Evolutionary conservation across 2,329 filamentous ascomycete genomes (phyloP).

Genomic region (Penicillium freii): DNA sequence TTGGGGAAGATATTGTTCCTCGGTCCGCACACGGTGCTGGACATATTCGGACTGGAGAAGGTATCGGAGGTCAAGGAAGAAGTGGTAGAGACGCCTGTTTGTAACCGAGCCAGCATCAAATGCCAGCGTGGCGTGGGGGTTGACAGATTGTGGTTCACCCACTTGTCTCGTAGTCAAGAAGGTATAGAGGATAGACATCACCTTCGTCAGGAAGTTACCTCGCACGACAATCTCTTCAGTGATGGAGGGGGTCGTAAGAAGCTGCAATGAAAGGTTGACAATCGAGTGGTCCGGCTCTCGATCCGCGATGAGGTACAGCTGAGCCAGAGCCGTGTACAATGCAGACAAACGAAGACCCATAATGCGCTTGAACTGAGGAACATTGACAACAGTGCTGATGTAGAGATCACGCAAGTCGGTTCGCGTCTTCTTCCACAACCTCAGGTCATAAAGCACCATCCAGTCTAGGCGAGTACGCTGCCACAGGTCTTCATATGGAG

Average conservation of each 20-base stretch:
- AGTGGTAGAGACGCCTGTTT: conserved; percentile 94
- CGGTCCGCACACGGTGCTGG: conserved; percentile 75
- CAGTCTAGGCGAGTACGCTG: conserved; percentile 88
- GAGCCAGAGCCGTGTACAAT: conserved; percentile 87
- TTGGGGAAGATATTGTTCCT: conserved; percentile 85
- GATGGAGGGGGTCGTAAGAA: conserved; percentile 94
- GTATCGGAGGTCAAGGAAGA: conserved; percentile 92
- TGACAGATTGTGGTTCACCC: conserved; percentile 85
- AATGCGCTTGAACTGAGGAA: conserved; percentile 93
- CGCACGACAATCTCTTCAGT: conserved; percentile 92
- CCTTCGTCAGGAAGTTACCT: conserved; percentile 90
- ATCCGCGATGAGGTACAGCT: conserved; percentile 93
- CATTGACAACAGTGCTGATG: conserved; percentile 92
- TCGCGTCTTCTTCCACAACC: conserved; percentile 94
- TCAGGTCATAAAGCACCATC: conserved; percentile 88
- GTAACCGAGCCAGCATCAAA: conserved; percentile 95
- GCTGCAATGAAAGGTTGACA: conserved; percentile 94
- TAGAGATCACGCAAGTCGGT: conserved; percentile 90
- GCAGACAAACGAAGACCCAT: conserved; percentile 91
- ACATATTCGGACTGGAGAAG: conserved; percentile 86
- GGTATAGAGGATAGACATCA: conserved; percentile 95
- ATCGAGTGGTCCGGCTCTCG: conserved; percentile 97
- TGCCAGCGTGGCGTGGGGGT: conserved; percentile 78
- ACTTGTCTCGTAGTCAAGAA: conserved; percentile 96
- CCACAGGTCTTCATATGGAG: conserved; percentile 81